These are phyloP conservation scores for Suillus brevipes DNA, from an alignment of 768 basidiomycete genomes.

Conservation along the genomic window DNA sequence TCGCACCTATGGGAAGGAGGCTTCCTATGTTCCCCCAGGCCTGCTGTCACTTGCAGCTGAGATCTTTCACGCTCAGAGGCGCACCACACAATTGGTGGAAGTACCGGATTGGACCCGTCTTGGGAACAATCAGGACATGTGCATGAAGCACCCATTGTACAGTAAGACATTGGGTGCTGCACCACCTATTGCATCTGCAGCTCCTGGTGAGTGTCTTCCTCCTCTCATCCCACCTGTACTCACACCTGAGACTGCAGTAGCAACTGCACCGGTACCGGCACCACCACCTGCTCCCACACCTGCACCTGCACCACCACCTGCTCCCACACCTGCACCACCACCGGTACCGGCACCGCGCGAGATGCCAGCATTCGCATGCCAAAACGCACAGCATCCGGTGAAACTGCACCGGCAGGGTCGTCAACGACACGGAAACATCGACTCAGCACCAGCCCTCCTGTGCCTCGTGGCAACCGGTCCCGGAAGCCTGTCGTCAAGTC, in stretches of 20 bases:
- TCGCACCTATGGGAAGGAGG: neutral
- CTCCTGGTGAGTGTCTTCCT: neutral
- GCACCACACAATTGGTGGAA: neutral
- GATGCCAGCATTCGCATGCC: neutral
- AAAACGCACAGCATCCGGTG: neutral
- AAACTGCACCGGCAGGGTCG: neutral
- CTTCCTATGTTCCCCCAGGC: neutral
- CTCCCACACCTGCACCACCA: neutral
- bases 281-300: neutral
- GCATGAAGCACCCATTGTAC: neutral
- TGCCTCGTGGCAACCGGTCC: neutral
- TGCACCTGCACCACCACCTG: neutral
- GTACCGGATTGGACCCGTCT: neutral
- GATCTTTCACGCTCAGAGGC: neutral
- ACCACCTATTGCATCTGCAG: neutral
- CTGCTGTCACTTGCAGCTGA: constrained; percentile 1
- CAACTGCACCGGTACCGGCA: neutral
- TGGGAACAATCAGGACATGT: neutral
- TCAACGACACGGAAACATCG: neutral
- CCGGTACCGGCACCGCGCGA: too few relatives aligned
- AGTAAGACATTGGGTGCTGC: neutral
- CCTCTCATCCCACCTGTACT: neutral
- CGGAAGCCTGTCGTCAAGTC: neutral
- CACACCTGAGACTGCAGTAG: neutral
- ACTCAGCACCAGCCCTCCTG: neutral